A percentile compares a stretch with the other conserved stretches of the same genome.
Conservation (phyloP, 768 basidiomycete genomes). For the Pleurotus tuoliensis region DNA sequence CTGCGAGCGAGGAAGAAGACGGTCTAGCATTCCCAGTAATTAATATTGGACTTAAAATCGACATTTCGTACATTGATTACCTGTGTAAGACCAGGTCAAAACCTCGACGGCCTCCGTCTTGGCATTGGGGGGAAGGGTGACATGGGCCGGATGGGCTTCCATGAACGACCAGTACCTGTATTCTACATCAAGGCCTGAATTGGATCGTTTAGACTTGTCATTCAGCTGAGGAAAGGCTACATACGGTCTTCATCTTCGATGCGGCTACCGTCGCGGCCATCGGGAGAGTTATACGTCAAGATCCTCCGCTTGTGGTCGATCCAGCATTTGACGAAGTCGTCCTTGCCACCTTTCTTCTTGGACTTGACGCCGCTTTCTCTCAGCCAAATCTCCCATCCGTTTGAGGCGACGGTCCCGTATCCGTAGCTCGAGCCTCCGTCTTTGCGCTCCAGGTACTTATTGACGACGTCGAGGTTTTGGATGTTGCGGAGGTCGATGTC, state of each 20-base stretch:
- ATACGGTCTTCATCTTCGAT: slow-evolving; percentile 39
- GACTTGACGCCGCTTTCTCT: slow-evolving; percentile 30
- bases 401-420: slow-evolving; percentile 23
- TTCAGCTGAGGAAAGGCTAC: slow-evolving; percentile 17
- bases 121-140: slow-evolving; percentile 49
- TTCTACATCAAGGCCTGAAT: slow-evolving; percentile 65
- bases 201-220: background rate
- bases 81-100: slow-evolving; percentile 79
- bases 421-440: slow-evolving; percentile 15
- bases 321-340: slow-evolving; percentile 47
- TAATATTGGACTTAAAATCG: background rate
- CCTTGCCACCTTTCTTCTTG: slow-evolving; percentile 22
- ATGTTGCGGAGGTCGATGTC: slow-evolving; percentile 63
- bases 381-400: slow-evolving; percentile 62
- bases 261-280: slow-evolving; percentile 20
- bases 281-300: slow-evolving; percentile 43
- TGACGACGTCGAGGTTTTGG: slow-evolving; percentile 45
- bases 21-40: slow-evolving; percentile 40
- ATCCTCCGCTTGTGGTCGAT: slow-evolving; percentile 61
- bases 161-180: slow-evolving; percentile 82
- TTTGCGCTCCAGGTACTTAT: slow-evolving; percentile 40
- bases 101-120: slow-evolving; percentile 69
- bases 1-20: slow-evolving; percentile 58
- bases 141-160: slow-evolving; percentile 75
- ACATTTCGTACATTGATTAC: slow-evolving; percentile 26